A percentile compares a stretch with the other conserved stretches of the same genome.
phyloP scores from a whole-genome alignment of 805 yeast genomes.

The Wickerhamiella vanderwaltii region DNA sequence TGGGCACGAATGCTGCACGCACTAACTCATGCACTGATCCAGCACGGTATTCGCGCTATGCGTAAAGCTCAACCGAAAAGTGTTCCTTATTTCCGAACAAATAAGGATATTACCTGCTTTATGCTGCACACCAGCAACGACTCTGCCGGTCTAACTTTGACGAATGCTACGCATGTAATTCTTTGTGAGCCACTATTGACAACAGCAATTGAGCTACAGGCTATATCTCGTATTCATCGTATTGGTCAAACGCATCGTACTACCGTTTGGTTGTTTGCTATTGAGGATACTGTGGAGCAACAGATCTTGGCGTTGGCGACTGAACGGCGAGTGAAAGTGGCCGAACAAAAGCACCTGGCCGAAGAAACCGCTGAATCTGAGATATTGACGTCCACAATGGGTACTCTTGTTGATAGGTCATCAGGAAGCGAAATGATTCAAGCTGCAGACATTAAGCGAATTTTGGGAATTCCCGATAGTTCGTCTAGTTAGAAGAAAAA shows the following conservation, averaged over 20 bases:
- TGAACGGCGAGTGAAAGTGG: conserved; percentile 37
- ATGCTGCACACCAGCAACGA: conserved; percentile 74
- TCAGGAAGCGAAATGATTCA: conserved; percentile 20
- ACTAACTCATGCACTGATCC: conserved; percentile 51
- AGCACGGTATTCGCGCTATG: conserved; percentile 29
- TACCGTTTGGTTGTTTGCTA: conserved; percentile 84
- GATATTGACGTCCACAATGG: conserved; percentile 14
- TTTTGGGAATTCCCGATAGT: conserved; percentile 11
- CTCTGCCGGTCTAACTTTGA: conserved; percentile 67
- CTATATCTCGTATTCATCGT: conserved; percentile 81
- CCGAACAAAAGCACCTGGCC: conserved; percentile 15
- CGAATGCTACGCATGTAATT: conserved; percentile 86
- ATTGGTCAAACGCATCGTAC: conserved; percentile 80
- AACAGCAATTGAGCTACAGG: conserved; percentile 78
- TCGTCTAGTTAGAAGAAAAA: too few species aligned
- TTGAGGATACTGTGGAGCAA: conserved; percentile 78
- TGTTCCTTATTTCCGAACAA: conserved; percentile 49
- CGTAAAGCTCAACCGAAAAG: conserved; percentile 10
- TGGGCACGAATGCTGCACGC: conserved; percentile 66
- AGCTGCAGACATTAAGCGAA: conserved; percentile 13
- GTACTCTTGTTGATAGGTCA: conserved; percentile 15
- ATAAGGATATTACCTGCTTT: conserved; percentile 63
- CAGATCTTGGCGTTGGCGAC: conserved; percentile 63
- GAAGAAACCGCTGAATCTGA: conserved; percentile 15
- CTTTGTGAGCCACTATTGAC: conserved; percentile 87